Base-by-base conservation (phyloP, 2,329 filamentous ascomycete species). In the Cytospora paraplurivora region DNA sequence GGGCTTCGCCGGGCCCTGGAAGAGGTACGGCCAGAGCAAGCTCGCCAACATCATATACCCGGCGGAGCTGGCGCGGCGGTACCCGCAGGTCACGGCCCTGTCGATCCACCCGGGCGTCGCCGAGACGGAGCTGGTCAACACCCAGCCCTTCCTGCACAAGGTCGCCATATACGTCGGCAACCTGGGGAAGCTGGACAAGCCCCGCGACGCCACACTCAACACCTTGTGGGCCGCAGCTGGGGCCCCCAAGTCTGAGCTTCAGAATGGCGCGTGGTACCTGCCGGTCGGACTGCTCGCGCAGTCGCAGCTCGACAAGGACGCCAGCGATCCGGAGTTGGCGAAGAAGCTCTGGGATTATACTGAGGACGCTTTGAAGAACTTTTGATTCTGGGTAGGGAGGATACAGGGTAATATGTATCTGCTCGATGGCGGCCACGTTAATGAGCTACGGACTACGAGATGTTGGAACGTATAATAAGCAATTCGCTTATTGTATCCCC, bases 11-110 rank as follows among this genome's bases (percentile, higher is more conserved):
- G 57, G 67, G 35, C 50, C 66, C 3, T 68, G 68, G 69, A 1
- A 53, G 55, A 73, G 77, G 17, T 81, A 81, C 69, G 78, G 76
- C n/a, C 78, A 80, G 69, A 74, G 72, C 68, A 81, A 81, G 69
- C 76, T 80, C 8, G 78, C 76, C 59, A 81, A 81, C 61, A 71
- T 81, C 27, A 71, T 81, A 50, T 77, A 79, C 67, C 67, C 74
- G n/a, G 74, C 71, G 65, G 73, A 71, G 7, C 64, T 80, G 54
- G 66, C 77, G 59, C 71, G 70, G 59, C 63, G 32, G 21, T 75
- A 78, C 65, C 75, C 76, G 67, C 70, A 69, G 17, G 67, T 80
- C 63, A 77, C 75, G 73, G 64, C 69, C 15, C 69, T 74, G n/a
- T 69, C 70, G 27, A 72, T 79, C 51, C 76, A 78, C 67, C 77